These are phyloP conservation scores for Emericellopsis terricola DNA, from an alignment of 495 filamentous ascomycete genomes.

Conservation along the genomic window DNA sequence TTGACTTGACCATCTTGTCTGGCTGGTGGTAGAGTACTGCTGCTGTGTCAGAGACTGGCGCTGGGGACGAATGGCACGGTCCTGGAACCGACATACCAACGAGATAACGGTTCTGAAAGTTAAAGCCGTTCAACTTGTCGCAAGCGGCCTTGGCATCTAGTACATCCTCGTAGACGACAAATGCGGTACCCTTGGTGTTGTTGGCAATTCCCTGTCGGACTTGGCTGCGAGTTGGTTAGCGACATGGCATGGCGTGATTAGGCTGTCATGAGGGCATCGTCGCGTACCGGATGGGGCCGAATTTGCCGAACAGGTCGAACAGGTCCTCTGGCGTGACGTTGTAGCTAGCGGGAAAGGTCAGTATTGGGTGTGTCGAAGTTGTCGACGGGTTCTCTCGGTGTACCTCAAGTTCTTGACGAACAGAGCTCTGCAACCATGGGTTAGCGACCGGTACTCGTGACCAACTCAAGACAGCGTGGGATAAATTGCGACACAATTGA, in stretches of 20 bases:
- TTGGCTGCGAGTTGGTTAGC: constrained; percentile 41
- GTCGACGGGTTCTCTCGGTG: neutral
- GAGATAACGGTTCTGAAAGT: constrained; percentile 98
- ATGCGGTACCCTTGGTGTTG: constrained; percentile 95
- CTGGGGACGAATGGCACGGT: too few relatives aligned
- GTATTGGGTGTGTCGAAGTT: constrained; percentile 4
- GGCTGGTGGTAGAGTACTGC: constrained; percentile 95
- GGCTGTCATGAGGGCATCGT: too few relatives aligned
- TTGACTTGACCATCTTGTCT: constrained; percentile 86
- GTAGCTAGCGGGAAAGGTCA: constrained; percentile 40
- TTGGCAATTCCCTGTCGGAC: constrained; percentile 94
- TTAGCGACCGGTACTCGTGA: too few relatives aligned
- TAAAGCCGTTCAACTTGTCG: constrained; percentile 99
- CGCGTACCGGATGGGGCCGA: constrained; percentile 80
- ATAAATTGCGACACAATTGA: too few relatives aligned
- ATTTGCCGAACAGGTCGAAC: constrained; percentile 89
- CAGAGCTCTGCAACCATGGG: constrained; percentile 77
- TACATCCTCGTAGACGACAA: constrained; percentile 98
- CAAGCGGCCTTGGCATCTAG: constrained; percentile 97
- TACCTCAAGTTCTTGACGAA: constrained; percentile 97
- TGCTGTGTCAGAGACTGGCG: constrained; percentile 7
- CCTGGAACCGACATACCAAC: constrained; percentile 61
- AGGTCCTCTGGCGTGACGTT: constrained; percentile 89
- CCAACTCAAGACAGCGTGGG: too few relatives aligned
- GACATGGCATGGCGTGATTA: neutral